Base-by-base conservation (phyloP, 108 stramenopile genomes). In the Nitzschia inconspicua region DNA sequence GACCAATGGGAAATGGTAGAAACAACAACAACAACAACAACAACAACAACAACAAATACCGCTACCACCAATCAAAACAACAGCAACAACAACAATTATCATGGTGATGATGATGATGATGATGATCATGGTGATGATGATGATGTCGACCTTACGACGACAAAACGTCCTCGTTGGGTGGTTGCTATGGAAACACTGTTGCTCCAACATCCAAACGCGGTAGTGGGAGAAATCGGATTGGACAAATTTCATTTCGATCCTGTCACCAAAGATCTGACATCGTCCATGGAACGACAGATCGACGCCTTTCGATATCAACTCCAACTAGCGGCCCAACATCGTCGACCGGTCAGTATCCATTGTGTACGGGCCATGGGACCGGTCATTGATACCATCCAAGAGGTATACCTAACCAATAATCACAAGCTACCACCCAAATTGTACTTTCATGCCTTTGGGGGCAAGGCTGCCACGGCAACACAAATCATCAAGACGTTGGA, bases 391-490 rank as follows among this genome's bases (percentile, higher is more conserved):
- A 28, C 39, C n/a, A 39, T 55, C 39, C 20, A 60, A 18, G 47
- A 55, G 25, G 44, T 67, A 28, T 32, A 32, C 10, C 50, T 51
- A 34, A 44, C 73, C 32, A 49, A 62, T 2, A 70, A 78, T 62
- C 37, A 73, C 20, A n/a, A 60, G 8, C 48, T 93, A 10, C 92
- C 92, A 30, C 86, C 88, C 13, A 65, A 70, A 56, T 70, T 93
- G 8, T 93, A 93, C 56, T 93, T 93, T 61, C 92, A 93, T 74
- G 88, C 92, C 26, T 93, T 89, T 65, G 86, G 86, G 14, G 92
- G 92, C 8, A 93, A 93, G 54, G 73, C 60, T 8, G 86, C 76
- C 1, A 59, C 77, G 0, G 56, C 83, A 1, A 77, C 83, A 23
- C 88, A 89, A 56, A 46, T 93, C 4, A 23, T 77, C n/a, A 71